phyloP scores from a whole-genome alignment of 257 asterid genomes.

The Cruciata laevipes region DNA sequence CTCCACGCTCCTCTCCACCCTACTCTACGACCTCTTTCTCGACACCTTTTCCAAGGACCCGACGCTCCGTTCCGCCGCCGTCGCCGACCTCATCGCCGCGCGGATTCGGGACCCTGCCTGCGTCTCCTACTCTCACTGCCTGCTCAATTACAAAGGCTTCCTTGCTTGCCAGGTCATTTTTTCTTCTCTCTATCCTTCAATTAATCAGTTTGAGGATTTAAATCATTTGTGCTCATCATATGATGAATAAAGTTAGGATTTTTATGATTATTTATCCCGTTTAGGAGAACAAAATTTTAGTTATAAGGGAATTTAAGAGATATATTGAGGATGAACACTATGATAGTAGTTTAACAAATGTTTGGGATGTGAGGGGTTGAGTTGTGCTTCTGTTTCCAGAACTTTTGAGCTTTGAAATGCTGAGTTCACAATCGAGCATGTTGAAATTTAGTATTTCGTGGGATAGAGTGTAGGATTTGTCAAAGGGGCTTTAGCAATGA shows the following conservation, averaged over 20 bases:
- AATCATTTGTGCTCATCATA: background rate
- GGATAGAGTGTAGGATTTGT: background rate
- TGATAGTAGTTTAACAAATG: background rate
- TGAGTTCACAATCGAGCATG: background rate
- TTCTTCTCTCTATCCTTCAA: background rate
- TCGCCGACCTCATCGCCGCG: slow-evolving; percentile 31
- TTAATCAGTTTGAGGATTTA: background rate
- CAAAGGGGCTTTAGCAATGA: background rate
- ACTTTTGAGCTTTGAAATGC: background rate
- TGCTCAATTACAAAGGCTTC: slow-evolving; percentile 39
- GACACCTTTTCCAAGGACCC: slow-evolving; percentile 60
- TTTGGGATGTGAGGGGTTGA: background rate
- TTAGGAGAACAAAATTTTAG: background rate
- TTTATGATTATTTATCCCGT: background rate
- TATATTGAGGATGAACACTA: background rate
- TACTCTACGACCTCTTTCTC: slow-evolving; percentile 75
- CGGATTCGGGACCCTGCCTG: slow-evolving; percentile 39
- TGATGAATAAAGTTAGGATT: background rate
- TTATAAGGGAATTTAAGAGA: background rate
- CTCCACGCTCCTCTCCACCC: slow-evolving; percentile 78
- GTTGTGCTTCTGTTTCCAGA: background rate
- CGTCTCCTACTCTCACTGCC: slow-evolving; percentile 38
- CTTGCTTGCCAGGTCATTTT: slow-evolving; percentile 38
- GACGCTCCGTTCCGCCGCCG: slow-evolving; percentile 47
- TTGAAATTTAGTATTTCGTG: background rate